These are phyloP conservation scores for Umbelopsis ramanniana DNA, from an alignment of 192 early-diverging fungal species.

Conservation along the genomic window DNA sequence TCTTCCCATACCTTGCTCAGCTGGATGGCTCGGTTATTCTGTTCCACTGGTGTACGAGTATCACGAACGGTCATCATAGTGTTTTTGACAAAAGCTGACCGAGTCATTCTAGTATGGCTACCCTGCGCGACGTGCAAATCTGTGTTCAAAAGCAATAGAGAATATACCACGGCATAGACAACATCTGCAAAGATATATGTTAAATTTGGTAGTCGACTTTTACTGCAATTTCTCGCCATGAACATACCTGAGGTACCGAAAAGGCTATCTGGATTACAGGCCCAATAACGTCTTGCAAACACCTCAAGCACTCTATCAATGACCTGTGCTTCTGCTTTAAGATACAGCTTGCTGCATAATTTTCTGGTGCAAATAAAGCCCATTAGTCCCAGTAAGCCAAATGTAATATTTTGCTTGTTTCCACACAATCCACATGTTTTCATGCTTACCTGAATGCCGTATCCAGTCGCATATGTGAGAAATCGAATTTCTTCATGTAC, in stretches of 20 bases:
- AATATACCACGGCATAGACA: conserved; percentile 86
- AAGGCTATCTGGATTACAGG: conserved; percentile 75
- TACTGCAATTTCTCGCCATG: conserved; percentile 1
- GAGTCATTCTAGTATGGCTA: conserved; percentile 74
- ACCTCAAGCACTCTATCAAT: conserved; percentile 87
- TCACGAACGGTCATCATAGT: conserved; percentile 58
- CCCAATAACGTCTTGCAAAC: conserved; percentile 80
- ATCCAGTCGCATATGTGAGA: conserved; percentile 23
- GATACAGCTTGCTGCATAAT: conserved; percentile 76
- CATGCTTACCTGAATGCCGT: conserved; percentile 35
- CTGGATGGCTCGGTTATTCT: conserved; percentile 1
- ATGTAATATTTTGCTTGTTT: not conserved
- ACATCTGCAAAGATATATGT: conserved; percentile 57
- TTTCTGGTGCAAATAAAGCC: conserved; percentile 31
- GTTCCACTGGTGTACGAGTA: conserved; percentile 29
- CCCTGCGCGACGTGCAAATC: conserved; percentile 87
- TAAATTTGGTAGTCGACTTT: not conserved
- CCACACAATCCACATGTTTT: not conserved
- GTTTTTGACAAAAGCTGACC: conserved; percentile 72
- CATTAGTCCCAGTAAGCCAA: too few species aligned
- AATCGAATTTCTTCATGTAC: conserved; percentile 38
- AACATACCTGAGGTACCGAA: conserved; percentile 40
- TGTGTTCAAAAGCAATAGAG: conserved; percentile 88
- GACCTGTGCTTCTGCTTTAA: conserved; percentile 93
- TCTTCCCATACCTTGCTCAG: conserved; percentile 29